Evolutionary conservation across 345 rosid genomes (phyloP), one percentile per base, ranked within the genome.

Genomic region (Eucalyptus camaldulensis): DNA sequence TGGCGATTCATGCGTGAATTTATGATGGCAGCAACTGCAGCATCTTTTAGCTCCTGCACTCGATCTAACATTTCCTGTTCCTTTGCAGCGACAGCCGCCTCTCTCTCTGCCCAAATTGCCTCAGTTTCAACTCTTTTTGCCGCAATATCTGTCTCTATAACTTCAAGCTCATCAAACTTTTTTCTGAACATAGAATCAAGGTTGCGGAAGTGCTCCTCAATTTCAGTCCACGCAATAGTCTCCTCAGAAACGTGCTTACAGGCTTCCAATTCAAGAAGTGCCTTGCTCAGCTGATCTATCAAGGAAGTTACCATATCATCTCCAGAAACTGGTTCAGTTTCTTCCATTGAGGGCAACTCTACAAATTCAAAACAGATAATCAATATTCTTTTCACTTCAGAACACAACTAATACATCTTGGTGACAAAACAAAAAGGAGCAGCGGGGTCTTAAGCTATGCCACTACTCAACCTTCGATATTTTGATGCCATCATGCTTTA

Each of bases 41-140:
- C 94, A 93, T 94, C 95, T 92, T 94, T 95, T 50, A 93, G 92
- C 91, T 92, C 94, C 93, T 95, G 97, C 87, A 94, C 91, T 49
- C 94, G 92, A 88, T 95, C 96, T 86, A 92, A 87, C 86, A 92
- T 86, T 25, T 92, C 95, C 90, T 92, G 96, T 90, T 95, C 95
- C 88, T 92, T 93, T 87, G 94, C 91, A 87, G 88, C 90, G 89
- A 95, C 94, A 87, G 90, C 89, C 25, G 90, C 94, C 90, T 93
- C 94, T 90, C 93, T 91, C 91, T 93, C 93, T 3, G 90, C 88
- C 86, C 94, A 89, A 88, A 92, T 85, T 22, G 91, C 92, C 88
- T 3, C 37, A 62, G 90, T 91, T 88, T 92, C 88, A 60, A 92
- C 91, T 91, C 92, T 94, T 89, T 92, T 92, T 80, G 89, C 92